Percentiles rank a stretch among this genome's conserved stretches.
Conservation (phyloP, 2,329 filamentous ascomycete species). For the Aspergillus udagawae region DNA sequence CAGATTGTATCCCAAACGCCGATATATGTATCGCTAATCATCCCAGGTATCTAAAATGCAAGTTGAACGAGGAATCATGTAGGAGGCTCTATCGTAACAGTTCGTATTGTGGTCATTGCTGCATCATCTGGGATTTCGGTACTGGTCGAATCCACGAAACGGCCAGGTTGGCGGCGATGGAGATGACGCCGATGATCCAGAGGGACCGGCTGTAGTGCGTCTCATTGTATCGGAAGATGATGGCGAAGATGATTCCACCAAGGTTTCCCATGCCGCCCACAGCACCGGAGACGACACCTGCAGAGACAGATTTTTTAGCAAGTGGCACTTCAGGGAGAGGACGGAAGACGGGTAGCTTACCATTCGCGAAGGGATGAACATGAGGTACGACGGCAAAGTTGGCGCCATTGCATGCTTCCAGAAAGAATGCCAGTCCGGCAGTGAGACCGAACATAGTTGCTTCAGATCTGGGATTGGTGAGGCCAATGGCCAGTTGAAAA, state of each 20-base stretch:
- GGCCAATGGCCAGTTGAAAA: constrained; percentile 60
- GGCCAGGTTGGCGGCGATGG: constrained; percentile 64
- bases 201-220: constrained; percentile 65
- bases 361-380: constrained; percentile 78
- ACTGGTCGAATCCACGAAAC: constrained; percentile 62
- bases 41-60: not conserved
- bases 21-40: not conserved
- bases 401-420: constrained; percentile 79
- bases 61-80: not conserved
- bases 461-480: constrained; percentile 58
- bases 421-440: constrained; percentile 72
- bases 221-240: constrained; percentile 74
- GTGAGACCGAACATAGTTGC: constrained; percentile 72
- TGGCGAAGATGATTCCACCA: constrained; percentile 78
- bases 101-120: not conserved
- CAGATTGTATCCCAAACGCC: not conserved
- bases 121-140: not conserved
- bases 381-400: constrained; percentile 86
- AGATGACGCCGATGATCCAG: constrained; percentile 78
- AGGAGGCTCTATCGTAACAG: not conserved
- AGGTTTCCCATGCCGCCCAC: constrained; percentile 79
- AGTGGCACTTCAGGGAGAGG: not conserved
- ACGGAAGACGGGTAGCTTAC: constrained; percentile 35
- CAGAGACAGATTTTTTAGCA: constrained; percentile 1
- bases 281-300: constrained; percentile 64